phyloP scores from a whole-genome alignment of 768 basidiomycete genomes.

The Suillus placidus region DNA sequence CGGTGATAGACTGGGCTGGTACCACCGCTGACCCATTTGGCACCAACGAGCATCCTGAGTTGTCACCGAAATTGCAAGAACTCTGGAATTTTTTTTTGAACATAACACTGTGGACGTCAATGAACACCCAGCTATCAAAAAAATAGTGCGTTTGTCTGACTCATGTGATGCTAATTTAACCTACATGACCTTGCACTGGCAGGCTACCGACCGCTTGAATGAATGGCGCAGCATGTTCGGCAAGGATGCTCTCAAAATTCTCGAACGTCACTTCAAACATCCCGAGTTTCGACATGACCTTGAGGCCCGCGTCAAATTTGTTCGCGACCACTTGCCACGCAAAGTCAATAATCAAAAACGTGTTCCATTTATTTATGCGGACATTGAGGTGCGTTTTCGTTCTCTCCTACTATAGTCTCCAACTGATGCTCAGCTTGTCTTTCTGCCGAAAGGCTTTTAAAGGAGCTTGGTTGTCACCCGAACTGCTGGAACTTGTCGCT shows the following conservation, averaged over 20 bases:
- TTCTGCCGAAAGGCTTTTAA: neutral
- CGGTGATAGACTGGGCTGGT: conserved; percentile 1
- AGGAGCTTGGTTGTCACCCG: neutral
- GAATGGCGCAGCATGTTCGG: neutral
- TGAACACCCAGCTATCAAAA: neutral
- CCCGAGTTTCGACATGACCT: neutral
- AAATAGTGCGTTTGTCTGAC: too few species aligned
- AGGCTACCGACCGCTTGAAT: neutral
- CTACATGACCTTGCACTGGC: too few species aligned
- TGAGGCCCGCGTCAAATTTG: neutral
- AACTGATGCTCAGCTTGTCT: neutral
- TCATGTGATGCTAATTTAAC: too few species aligned
- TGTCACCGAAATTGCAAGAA: neutral
- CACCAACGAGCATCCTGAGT: neutral
- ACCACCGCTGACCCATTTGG: conserved; percentile 4
- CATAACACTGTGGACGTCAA: neutral
- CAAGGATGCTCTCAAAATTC: neutral
- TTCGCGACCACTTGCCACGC: neutral
- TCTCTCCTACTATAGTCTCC: too few species aligned
- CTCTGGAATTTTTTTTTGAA: neutral
- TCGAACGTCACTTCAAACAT: neutral
- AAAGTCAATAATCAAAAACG: neutral
- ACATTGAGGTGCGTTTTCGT: neutral
- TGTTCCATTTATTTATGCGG: neutral
- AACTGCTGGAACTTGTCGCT: neutral